A percentile compares a stretch with the other conserved stretches of the same genome.
Conservation (phyloP, 306 rosid genomes). For the Crataegus laevigata region DNA sequence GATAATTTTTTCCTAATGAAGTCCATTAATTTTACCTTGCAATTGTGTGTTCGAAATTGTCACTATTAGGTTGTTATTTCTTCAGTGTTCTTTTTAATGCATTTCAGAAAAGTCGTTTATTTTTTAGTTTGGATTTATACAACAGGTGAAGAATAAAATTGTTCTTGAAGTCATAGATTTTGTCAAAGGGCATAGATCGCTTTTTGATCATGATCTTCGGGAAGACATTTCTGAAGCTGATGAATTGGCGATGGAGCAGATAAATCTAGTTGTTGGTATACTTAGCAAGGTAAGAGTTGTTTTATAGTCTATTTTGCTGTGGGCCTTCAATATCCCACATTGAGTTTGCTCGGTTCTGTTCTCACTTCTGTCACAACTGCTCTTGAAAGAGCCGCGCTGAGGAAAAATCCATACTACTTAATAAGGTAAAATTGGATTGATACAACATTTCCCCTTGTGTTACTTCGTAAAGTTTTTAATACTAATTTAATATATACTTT, state of each 20-base stretch:
- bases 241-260: constrained; percentile 75
- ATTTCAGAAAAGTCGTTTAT: background rate
- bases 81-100: background rate
- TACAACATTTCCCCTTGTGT: background rate
- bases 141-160: constrained; percentile 81
- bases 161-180: constrained; percentile 87
- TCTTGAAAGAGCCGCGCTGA: constrained; percentile 82
- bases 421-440: constrained; percentile 47
- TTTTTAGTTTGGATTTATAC: background rate
- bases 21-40: background rate
- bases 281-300: constrained; percentile 72
- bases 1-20: background rate
- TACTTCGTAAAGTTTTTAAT: background rate
- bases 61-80: background rate
- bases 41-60: background rate
- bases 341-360: constrained; percentile 60
- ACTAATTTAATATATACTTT: background rate
- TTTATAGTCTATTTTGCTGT: constrained; percentile 13
- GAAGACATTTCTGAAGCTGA: constrained; percentile 67
- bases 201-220: constrained; percentile 70
- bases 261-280: constrained; percentile 79
- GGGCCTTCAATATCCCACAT: constrained; percentile 61
- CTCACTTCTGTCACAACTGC: constrained; percentile 55
- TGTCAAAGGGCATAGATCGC: constrained; percentile 75
- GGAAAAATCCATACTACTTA: constrained; percentile 66